Conservation (phyloP, 768 basidiomycete genomes). For the Suillus clintonianus region DNA sequence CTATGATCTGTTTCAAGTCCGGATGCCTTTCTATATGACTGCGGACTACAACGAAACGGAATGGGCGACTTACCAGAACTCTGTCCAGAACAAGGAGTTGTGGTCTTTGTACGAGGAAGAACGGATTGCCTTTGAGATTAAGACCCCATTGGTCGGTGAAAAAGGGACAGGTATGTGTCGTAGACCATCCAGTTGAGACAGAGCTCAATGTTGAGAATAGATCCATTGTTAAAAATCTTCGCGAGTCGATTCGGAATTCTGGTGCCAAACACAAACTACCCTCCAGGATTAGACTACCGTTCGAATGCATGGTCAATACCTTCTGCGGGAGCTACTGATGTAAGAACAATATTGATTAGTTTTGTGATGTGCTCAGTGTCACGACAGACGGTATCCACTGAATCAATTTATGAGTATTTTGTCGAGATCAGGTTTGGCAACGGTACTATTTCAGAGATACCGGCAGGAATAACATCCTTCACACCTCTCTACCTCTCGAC, state of each 20-base stretch:
- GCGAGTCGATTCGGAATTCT: constrained; percentile 10
- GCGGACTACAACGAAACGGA: not conserved
- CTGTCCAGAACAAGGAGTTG: constrained; percentile 8
- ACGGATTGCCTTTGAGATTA: constrained; percentile 17
- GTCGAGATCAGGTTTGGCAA: constrained; percentile 16
- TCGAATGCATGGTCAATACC: not conserved
- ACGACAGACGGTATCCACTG: not conserved
- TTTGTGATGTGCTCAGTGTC: not conserved
- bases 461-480: constrained; percentile 17
- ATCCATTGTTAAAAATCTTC: not conserved
- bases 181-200: constrained; percentile 6
- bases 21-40: too few species aligned
- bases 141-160: not conserved
- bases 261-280: constrained; percentile 22
- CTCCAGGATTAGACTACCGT: constrained; percentile 10
- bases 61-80: not conserved
- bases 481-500: constrained; percentile 10
- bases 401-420: constrained; percentile 22
- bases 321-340: not conserved
- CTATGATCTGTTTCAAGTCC: not conserved
- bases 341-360: not conserved
- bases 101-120: constrained; percentile 22
- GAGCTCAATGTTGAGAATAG: not conserved
- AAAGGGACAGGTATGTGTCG: not conserved
- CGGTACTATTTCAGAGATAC: constrained; percentile 19